Evolutionary conservation across 1,139 yeast species (phyloP).

Genomic region (Taphrina populina): DNA sequence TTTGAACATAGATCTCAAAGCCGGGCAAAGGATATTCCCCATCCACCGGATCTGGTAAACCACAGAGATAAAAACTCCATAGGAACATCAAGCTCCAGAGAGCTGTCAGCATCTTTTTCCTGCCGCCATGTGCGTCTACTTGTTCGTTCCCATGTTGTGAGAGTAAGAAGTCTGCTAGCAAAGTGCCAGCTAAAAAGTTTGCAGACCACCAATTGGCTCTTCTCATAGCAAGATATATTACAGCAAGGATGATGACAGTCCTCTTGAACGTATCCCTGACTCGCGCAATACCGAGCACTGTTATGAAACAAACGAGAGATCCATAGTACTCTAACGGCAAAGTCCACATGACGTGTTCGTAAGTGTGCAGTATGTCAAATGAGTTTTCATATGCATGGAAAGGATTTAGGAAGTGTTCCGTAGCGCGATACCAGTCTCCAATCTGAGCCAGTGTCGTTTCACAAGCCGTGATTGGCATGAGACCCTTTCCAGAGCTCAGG

Average conservation of each 20-base stretch:
- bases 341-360: conserved; percentile 31
- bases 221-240: conserved; percentile 1
- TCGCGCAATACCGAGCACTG: conserved; percentile 10
- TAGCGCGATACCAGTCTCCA: conserved; percentile 9
- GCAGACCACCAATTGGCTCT: conserved; percentile 25
- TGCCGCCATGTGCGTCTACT: not conserved
- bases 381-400: conserved; percentile 10
- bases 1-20: not conserved
- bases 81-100: conserved; percentile 5
- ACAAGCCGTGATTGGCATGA: not conserved
- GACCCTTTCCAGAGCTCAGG: not conserved
- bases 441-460: conserved; percentile 2
- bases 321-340: conserved; percentile 26
- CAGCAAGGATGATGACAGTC: not conserved
- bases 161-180: conserved; percentile 15
- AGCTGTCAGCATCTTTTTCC: not conserved
- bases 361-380: conserved; percentile 16
- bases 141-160: not conserved
- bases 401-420: conserved; percentile 13
- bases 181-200: conserved; percentile 24
- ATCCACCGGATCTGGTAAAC: conserved; percentile 23
- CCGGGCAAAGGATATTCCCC: conserved; percentile 15
- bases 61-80: conserved; percentile 29
- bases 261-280: conserved; percentile 11
- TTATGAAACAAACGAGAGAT: conserved; percentile 12